Base-by-base conservation (phyloP, 2,329 filamentous ascomycete genomes). In the Cordyceps cateniannulata region DNA sequence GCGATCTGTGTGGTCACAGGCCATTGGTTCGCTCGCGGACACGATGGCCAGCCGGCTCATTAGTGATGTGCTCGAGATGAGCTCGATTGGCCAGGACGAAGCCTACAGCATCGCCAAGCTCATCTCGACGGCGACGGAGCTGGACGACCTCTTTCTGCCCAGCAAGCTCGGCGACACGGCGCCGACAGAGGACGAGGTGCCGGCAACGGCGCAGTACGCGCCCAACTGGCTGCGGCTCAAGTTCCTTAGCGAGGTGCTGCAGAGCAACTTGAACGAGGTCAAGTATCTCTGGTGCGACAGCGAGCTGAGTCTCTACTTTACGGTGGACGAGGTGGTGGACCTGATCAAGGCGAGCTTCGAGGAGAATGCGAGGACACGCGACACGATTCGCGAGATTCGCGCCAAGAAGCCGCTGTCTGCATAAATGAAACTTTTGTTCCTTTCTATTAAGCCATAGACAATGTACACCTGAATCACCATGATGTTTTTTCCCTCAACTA, bases 261-360 rank as follows among this genome's bases (percentile, higher is more conserved):
- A 88, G 74, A 86, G 84, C 65, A 87, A 88, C 67, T 74, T 88
- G 58, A 81, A 81, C 63, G 85, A 88, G 63, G 81, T 88, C 60
- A 78, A 77, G 61, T 87, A 77, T 64, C 71, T 88, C 42, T 88
- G 85, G 85, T 78, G 82, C 66, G 85, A 88, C 64, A 85, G 84
- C 70, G 85, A 87, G 69, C 74, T 88, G 47, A 86, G 84, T 64
- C 69, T 87, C 42, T 85, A 87, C 69, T 88, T 87, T 66, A 77
- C 81, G 0, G 78, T 75, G 8, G 79, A 80, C 5, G 85, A 88
- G 73, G 83, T 87, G 16, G 72, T 87, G 38, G 85, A 88, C 63
- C 69, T 88, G 66, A 82, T 88, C 50, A 76, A 80, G 55, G 76
- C 85, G 22, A 87, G 85, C 69, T 88, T 88, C 66, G 85, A 86